Conservation (phyloP, 768 basidiomycete species). For the Suillus placidus region DNA sequence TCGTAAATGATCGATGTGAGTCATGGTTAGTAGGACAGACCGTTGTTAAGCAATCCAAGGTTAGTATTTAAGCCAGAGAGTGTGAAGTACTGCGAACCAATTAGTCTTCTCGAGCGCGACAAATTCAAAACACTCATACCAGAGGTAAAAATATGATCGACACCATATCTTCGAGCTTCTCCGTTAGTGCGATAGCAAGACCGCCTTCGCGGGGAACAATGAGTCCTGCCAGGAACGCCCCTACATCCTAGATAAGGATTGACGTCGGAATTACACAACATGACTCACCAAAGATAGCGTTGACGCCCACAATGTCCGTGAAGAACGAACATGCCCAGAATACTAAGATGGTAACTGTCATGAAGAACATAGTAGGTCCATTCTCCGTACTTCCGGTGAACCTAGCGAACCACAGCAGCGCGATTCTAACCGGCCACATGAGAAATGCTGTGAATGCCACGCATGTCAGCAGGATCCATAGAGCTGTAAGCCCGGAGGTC, state of each 20-base stretch:
- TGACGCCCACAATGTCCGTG: slow-evolving; percentile 93
- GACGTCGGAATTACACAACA: not conserved
- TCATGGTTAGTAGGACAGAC: slow-evolving; percentile 33
- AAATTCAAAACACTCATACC: slow-evolving; percentile 43
- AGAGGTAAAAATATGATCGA: slow-evolving; percentile 87
- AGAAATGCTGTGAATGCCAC: slow-evolving; percentile 82
- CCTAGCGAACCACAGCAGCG: slow-evolving; percentile 70
- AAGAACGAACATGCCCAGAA: slow-evolving; percentile 90
- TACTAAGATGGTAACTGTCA: slow-evolving; percentile 81
- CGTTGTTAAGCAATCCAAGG: slow-evolving; percentile 79
- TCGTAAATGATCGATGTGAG: not conserved
- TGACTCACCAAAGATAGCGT: slow-evolving; percentile 80
- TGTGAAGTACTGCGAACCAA: slow-evolving; percentile 77
- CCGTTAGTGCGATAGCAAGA: slow-evolving; percentile 81
- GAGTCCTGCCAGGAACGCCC: slow-evolving; percentile 80
- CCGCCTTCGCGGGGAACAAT: slow-evolving; percentile 89
- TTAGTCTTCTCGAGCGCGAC: slow-evolving; percentile 1
- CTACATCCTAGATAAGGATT: slow-evolving; percentile 33
- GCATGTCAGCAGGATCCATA: slow-evolving; percentile 82
- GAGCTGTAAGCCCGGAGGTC: slow-evolving; percentile 75
- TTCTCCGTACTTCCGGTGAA: slow-evolving; percentile 79
- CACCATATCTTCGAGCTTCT: slow-evolving; percentile 95
- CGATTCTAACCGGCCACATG: slow-evolving; percentile 64
- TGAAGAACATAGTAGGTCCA: slow-evolving; percentile 85
- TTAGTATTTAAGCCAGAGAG: slow-evolving; percentile 92